These are phyloP conservation scores for Amanita molliuscula DNA, from an alignment of 768 basidiomycete species.

Conservation along the genomic window DNA sequence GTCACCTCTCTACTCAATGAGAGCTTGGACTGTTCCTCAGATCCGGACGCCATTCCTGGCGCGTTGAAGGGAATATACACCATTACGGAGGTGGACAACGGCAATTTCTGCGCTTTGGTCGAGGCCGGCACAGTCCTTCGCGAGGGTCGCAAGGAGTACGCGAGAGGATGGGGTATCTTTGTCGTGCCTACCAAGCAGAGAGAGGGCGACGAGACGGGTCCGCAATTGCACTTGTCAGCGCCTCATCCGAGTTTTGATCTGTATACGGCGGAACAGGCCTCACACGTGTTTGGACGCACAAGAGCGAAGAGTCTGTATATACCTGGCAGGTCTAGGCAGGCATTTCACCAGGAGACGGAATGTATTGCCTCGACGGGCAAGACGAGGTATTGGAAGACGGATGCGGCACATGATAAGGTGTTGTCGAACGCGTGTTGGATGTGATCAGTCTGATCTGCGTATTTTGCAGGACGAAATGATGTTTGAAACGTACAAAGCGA, in stretches of 20 bases:
- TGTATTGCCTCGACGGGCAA: constrained; percentile 19
- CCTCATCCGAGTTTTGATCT: constrained; percentile 34
- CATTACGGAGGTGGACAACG: not conserved
- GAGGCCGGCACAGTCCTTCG: not conserved
- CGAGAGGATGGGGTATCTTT: constrained; percentile 4
- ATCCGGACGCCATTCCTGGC: not conserved
- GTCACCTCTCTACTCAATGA: not conserved
- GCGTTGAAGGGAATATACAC: not conserved
- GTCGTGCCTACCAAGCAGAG: not conserved
- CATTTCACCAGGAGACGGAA: constrained; percentile 20
- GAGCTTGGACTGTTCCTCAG: not conserved
- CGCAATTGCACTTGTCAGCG: constrained; percentile 28
- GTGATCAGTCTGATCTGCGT: not conserved
- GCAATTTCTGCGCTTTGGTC: constrained; percentile 1
- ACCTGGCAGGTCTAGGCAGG: constrained; percentile 26
- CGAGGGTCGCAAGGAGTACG: not conserved
- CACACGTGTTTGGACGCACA: constrained; percentile 25
- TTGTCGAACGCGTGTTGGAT: no score
- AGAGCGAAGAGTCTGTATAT: constrained; percentile 32
- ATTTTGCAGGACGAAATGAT: constrained; percentile 30
- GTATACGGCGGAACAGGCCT: constrained; percentile 29
- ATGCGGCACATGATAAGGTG: constrained; percentile 37
- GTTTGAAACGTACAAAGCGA: constrained; percentile 26
- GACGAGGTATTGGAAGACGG: constrained; percentile 30
- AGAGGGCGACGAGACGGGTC: not conserved